Conservation (phyloP, 2,329 filamentous ascomycete genomes). For the Xylariaceae sp. region DNA sequence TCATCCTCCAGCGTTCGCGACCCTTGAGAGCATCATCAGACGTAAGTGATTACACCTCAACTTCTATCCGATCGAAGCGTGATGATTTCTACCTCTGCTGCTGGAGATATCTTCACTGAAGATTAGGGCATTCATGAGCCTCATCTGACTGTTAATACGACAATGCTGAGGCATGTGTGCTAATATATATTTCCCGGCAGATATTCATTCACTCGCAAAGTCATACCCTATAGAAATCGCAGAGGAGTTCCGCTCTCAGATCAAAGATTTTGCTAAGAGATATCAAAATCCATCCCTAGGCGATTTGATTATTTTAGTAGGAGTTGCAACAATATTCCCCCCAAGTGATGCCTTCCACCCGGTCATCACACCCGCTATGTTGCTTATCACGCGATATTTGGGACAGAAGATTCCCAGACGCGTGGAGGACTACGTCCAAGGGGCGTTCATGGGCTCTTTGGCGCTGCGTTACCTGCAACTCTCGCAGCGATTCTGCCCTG, state of each 20-base stretch:
- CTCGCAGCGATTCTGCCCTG: conserved; percentile 84
- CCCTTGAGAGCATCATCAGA: conserved; percentile 76
- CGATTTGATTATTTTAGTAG: conserved; percentile 79
- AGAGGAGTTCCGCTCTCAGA: conserved; percentile 69
- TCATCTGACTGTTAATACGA: too few species aligned
- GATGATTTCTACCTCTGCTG: background rate
- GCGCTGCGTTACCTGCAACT: conserved; percentile 77
- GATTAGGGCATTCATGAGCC: too few species aligned
- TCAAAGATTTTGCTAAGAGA: conserved; percentile 53
- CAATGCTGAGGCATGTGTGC: too few species aligned
- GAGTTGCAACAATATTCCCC: conserved; percentile 79
- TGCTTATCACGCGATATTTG: conserved; percentile 79
- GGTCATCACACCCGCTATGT: conserved; percentile 83
- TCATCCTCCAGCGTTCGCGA: conserved; percentile 51
- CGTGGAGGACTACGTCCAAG: conserved; percentile 64
- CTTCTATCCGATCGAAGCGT: background rate
- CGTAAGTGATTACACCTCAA: conserved; percentile 42
- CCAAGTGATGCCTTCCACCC: conserved; percentile 98
- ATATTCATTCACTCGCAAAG: conserved; percentile 77
- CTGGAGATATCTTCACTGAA: background rate
- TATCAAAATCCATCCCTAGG: conserved; percentile 56
- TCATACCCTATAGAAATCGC: conserved; percentile 76
- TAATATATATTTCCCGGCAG: conserved; percentile 7
- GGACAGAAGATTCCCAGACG: conserved; percentile 68
- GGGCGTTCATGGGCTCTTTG: conserved; percentile 75